Conservation (phyloP, 257 asterid species). For the Solanum virginianum region DNA sequence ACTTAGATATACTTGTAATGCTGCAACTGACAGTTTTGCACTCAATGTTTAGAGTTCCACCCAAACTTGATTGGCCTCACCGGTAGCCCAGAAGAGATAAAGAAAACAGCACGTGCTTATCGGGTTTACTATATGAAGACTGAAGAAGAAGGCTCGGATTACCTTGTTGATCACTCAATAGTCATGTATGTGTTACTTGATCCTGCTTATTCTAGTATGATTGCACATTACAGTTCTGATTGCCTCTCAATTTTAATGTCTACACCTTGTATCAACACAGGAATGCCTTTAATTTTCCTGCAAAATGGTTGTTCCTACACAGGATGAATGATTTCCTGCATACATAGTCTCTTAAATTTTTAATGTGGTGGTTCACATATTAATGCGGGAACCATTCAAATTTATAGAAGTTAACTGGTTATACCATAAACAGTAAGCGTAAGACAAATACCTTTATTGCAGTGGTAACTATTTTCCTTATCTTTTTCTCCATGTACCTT, state of each 20-base stretch:
- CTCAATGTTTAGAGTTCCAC: slow-evolving; percentile 56
- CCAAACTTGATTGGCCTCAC: slow-evolving; percentile 84
- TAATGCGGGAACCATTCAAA: background rate
- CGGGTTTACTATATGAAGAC: slow-evolving; percentile 97
- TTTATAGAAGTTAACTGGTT: background rate
- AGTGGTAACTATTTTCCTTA: background rate
- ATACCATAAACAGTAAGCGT: background rate
- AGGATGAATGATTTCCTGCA: background rate
- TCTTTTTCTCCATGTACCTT: background rate
- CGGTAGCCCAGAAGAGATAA: slow-evolving; percentile 61
- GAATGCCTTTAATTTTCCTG: background rate
- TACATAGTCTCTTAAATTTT: background rate
- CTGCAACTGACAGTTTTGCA: background rate
- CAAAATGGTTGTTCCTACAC: background rate
- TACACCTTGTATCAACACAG: background rate
- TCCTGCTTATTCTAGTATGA: background rate
- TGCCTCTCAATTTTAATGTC: background rate
- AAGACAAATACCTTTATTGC: background rate
- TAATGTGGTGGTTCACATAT: background rate
- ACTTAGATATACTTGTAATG: background rate
- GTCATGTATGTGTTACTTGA: slow-evolving; percentile 55
- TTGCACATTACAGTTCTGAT: background rate
- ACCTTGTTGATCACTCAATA: slow-evolving; percentile 94
- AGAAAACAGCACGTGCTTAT: slow-evolving; percentile 83
- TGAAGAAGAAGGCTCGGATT: slow-evolving; percentile 88